Conservation (phyloP, 2,329 filamentous ascomycete genomes). For the Coniochaeta hoffmannii region DNA sequence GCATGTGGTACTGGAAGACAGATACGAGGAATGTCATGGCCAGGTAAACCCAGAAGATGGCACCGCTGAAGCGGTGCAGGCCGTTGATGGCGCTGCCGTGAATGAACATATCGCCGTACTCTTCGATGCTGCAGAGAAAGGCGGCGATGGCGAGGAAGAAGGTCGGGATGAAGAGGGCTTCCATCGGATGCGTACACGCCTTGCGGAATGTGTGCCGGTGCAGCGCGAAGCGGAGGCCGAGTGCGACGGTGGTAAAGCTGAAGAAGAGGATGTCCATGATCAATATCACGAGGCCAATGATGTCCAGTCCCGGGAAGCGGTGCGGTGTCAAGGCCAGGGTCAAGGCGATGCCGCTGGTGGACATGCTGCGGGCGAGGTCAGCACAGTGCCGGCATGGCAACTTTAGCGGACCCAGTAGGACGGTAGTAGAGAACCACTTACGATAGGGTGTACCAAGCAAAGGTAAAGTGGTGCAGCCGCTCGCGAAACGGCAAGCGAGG, state of each 20-base stretch:
- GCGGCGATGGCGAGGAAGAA: constrained; percentile 54
- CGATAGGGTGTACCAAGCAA: constrained; percentile 26
- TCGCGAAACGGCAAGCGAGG: constrained; percentile 19
- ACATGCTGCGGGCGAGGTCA: constrained; percentile 14
- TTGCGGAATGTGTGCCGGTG: constrained; percentile 33
- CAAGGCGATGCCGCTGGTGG: constrained; percentile 21
- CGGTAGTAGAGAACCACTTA: constrained; percentile 7
- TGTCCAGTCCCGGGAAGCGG: constrained; percentile 38
- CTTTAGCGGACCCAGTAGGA: not conserved
- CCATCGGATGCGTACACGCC: constrained; percentile 40
- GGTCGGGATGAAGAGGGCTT: constrained; percentile 53
- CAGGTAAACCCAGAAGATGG: constrained; percentile 57
- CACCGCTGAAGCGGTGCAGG: constrained; percentile 42
- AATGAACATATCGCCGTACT: constrained; percentile 36
- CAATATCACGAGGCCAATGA: constrained; percentile 43
- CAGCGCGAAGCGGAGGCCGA: constrained; percentile 35
- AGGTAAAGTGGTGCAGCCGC: constrained; percentile 23
- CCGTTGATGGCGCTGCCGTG: constrained; percentile 33
- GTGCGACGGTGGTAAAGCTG: constrained; percentile 20
- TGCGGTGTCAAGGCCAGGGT: constrained; percentile 19
- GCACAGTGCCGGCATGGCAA: not conserved
- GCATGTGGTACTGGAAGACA: constrained; percentile 48
- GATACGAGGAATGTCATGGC: constrained; percentile 43
- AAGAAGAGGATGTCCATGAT: constrained; percentile 42
- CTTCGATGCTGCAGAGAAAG: constrained; percentile 45